A percentile compares a stretch with the other conserved stretches of the same genome.
phyloP scores from a whole-genome alignment of 148 eudicot genomes.

The Nyssa sinensis region DNA sequence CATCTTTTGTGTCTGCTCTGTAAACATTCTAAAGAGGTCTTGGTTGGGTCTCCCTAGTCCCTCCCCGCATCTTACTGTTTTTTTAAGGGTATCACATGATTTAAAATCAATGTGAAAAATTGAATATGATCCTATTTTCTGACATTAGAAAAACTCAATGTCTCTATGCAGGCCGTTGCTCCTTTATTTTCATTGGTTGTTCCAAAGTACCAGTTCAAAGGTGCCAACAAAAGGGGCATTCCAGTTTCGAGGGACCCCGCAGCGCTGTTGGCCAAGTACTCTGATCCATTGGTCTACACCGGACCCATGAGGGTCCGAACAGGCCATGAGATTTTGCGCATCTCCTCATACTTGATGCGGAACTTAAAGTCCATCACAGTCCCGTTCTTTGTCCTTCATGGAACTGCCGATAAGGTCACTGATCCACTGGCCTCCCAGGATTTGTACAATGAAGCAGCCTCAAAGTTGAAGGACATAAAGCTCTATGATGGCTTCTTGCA shows the following conservation, averaged over 20 bases:
- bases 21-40: too few species aligned
- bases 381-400: slow-evolving; percentile 93
- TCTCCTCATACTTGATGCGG: slow-evolving; percentile 62
- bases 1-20: neutral
- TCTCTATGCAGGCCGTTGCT: slow-evolving; percentile 65
- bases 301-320: slow-evolving; percentile 91
- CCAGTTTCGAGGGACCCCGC: slow-evolving; percentile 89
- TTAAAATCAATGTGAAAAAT: neutral
- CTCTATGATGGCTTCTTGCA: slow-evolving; percentile 90
- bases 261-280: slow-evolving; percentile 81
- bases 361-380: slow-evolving; percentile 63
- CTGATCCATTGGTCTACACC: slow-evolving; percentile 91
- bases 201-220: slow-evolving; percentile 89
- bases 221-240: slow-evolving; percentile 88
- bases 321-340: slow-evolving; percentile 84
- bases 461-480: slow-evolving; percentile 74
- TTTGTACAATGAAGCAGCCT: slow-evolving; percentile 67
- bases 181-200: slow-evolving; percentile 82
- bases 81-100: neutral
- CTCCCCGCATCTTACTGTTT: neutral
- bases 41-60: neutral
- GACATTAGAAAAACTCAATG: neutral
- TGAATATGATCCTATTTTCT: neutral
- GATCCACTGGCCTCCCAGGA: slow-evolving; percentile 89
- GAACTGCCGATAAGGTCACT: slow-evolving; percentile 87